A percentile compares a stretch with the other conserved stretches of the same genome.
phyloP scores from a whole-genome alignment of 2,329 filamentous ascomycete species.

The Bisporella sp. region DNA sequence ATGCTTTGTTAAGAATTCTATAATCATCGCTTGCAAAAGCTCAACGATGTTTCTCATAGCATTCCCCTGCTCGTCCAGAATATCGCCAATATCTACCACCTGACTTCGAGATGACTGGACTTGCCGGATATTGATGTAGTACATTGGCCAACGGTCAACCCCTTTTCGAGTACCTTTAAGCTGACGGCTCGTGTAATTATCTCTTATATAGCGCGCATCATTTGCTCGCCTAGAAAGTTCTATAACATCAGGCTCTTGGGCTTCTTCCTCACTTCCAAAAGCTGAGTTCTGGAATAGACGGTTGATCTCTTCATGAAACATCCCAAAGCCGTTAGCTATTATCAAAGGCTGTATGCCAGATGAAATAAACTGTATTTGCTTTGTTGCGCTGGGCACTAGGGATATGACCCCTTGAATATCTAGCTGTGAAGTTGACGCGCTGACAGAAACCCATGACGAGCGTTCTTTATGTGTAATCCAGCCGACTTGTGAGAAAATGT shows the following conservation, averaged over 20 bases:
- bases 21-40: slow-evolving; percentile 61
- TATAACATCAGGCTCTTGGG: slow-evolving; percentile 26
- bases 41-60: slow-evolving; percentile 45
- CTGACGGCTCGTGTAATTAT: slow-evolving; percentile 43
- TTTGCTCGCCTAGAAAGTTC: slow-evolving; percentile 30
- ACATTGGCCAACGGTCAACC: slow-evolving; percentile 83
- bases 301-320: slow-evolving; percentile 75
- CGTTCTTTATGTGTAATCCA: slow-evolving; percentile 47
- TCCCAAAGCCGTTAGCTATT: slow-evolving; percentile 47
- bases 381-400: slow-evolving; percentile 61
- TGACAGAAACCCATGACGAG: slow-evolving; percentile 62
- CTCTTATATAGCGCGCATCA: slow-evolving; percentile 36
- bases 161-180: slow-evolving; percentile 50
- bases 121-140: slow-evolving; percentile 63
- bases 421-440: slow-evolving; percentile 55
- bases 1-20: slow-evolving; percentile 69
- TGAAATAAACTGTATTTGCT: slow-evolving; percentile 72
- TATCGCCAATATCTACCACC: slow-evolving; percentile 28
- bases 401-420: slow-evolving; percentile 67
- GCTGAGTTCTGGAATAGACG: slow-evolving; percentile 65
- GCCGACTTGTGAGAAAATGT: slow-evolving; percentile 59
- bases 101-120: background rate
- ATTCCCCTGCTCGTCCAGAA: slow-evolving; percentile 40
- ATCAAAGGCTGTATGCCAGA: slow-evolving; percentile 64
- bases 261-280: slow-evolving; percentile 59